These are phyloP conservation scores for Rosa rugosa DNA, from an alignment of 306 rosid species.

Conservation along the genomic window DNA sequence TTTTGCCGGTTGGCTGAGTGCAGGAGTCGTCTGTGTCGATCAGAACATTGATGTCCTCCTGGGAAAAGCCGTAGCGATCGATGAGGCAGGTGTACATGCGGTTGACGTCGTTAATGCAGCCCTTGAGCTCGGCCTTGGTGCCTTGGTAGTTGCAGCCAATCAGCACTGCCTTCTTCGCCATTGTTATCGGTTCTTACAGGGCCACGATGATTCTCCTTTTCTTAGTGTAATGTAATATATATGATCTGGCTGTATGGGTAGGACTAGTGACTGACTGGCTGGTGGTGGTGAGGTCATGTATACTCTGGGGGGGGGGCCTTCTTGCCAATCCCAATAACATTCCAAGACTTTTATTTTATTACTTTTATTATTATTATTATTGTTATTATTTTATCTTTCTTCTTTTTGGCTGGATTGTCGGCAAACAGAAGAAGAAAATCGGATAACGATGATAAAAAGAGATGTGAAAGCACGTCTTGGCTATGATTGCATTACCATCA, in stretches of 20 bases:
- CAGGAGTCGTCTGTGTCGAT: constrained; percentile 75
- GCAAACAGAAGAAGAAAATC: not conserved
- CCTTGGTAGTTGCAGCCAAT: constrained; percentile 82
- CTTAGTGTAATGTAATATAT: not conserved
- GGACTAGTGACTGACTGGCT: not conserved
- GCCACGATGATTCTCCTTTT: too few species aligned
- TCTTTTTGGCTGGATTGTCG: not conserved
- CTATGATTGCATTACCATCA: not conserved
- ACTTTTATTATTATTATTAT: too few species aligned
- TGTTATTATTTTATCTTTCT: not conserved
- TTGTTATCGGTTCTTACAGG: not conserved
- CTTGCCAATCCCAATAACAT: not conserved
- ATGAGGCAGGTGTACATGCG: constrained; percentile 54
- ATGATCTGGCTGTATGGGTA: not conserved
- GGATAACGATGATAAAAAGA: too few species aligned
- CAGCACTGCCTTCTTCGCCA: constrained; percentile 73
- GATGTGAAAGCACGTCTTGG: not conserved
- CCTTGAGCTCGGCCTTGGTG: constrained; percentile 72
- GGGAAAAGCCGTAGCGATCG: constrained; percentile 49
- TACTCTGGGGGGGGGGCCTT: not conserved
- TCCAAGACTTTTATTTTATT: not conserved
- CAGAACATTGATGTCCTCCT: constrained; percentile 54
- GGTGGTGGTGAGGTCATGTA: not conserved
- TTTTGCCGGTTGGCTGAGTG: constrained; percentile 76
- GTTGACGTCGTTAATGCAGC: constrained; percentile 79